A percentile compares a stretch with the other conserved stretches of the same genome.
Evolutionary conservation across 2,329 filamentous ascomycete genomes (phyloP).

Genomic region (Hawksworthiomyces lignivorus): DNA sequence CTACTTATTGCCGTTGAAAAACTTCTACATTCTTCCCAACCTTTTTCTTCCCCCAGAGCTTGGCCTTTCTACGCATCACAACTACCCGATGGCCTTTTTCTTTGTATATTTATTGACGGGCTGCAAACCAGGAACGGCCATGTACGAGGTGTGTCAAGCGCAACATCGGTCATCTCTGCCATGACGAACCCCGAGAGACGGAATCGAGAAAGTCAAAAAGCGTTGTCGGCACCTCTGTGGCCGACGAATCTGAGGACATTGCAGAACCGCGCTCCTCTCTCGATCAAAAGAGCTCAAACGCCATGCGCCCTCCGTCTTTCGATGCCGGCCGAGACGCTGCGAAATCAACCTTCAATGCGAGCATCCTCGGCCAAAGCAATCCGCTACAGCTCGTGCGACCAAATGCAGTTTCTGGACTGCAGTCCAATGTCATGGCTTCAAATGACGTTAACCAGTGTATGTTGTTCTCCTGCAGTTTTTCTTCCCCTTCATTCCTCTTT

Average conservation of each 20-base stretch:
- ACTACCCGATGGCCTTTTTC: background rate
- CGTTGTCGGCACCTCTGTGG: slow-evolving; percentile 46
- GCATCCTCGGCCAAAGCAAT: slow-evolving; percentile 41
- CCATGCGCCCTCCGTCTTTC: slow-evolving; percentile 38
- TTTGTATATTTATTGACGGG: slow-evolving; percentile 6
- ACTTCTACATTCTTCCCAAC: slow-evolving; percentile 19
- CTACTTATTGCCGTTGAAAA: background rate
- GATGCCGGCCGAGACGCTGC: slow-evolving; percentile 28
- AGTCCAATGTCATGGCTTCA: slow-evolving; percentile 48
- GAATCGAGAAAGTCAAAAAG: slow-evolving; percentile 72
- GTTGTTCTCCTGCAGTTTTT: slow-evolving; percentile 22
- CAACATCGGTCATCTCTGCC: slow-evolving; percentile 96
- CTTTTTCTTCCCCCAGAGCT: background rate
- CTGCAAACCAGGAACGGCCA: slow-evolving; percentile 65
- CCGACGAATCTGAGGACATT: slow-evolving; percentile 54
- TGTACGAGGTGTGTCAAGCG: slow-evolving; percentile 97
- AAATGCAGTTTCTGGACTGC: slow-evolving; percentile 58
- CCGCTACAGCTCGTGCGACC: slow-evolving; percentile 65
- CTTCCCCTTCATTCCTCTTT: background rate
- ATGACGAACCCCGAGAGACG: slow-evolving; percentile 89
- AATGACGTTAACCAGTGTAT: slow-evolving; percentile 68
- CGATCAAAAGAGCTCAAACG: slow-evolving; percentile 34
- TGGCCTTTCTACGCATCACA: background rate
- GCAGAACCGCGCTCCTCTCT: slow-evolving; percentile 49
- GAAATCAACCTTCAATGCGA: slow-evolving; percentile 36